These are phyloP conservation scores for Flaveria robusta DNA, from an alignment of 129 eudicot species.

Conservation along the genomic window DNA sequence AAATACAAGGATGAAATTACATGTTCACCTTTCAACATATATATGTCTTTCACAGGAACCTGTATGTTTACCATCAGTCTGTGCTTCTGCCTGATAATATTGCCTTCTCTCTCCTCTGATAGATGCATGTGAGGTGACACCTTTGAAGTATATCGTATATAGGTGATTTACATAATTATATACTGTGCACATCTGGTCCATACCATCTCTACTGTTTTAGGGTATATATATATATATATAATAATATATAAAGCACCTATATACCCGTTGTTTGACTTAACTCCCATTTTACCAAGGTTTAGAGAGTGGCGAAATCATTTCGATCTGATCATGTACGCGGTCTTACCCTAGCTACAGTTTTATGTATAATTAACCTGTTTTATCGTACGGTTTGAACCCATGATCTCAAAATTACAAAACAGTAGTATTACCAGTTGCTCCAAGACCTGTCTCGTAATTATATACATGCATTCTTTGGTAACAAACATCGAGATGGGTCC, in stretches of 20 bases:
- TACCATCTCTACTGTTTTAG: neutral
- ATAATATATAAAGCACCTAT: too few species aligned
- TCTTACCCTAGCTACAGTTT: too few species aligned
- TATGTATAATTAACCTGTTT: too few species aligned
- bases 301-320: too few species aligned
- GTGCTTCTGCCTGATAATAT: constrained; percentile 7
- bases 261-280: too few species aligned
- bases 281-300: too few species aligned
- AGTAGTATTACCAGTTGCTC: too few species aligned
- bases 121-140: constrained; percentile 2
- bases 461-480: neutral
- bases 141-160: constrained; percentile 3
- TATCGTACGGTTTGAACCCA: too few species aligned
- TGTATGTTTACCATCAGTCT: constrained; percentile 1
- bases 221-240: neutral
- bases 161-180: neutral
- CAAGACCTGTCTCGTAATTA: neutral
- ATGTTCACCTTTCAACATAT: constrained; percentile 6
- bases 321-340: too few species aligned
- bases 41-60: constrained; percentile 9
- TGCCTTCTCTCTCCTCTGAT: constrained; percentile 3
- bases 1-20: neutral
- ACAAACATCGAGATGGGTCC: constrained; percentile 49
- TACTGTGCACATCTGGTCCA: constrained; percentile 4
- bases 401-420: too few species aligned